Percentiles rank a stretch among this genome's conserved stretches.
Conservation (phyloP, 768 basidiomycete species). For the Pleurotus tuoliensis region DNA sequence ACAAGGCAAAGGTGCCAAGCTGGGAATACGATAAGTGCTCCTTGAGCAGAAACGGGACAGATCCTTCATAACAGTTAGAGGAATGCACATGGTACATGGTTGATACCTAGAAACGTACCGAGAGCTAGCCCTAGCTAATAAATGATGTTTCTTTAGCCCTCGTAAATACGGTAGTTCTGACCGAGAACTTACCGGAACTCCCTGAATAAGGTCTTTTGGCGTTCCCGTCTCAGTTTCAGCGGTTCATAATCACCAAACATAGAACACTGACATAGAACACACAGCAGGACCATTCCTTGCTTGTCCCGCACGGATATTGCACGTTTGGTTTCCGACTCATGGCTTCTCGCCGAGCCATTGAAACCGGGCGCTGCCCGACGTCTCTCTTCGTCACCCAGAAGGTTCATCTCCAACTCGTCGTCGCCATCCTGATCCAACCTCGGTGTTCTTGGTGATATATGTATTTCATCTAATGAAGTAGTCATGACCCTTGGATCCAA, state of each 20-base stretch:
- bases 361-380: constrained; percentile 40
- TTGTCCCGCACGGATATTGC: constrained; percentile 73
- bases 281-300: constrained; percentile 77
- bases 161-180: neutral
- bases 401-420: constrained; percentile 59
- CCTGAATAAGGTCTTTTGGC: constrained; percentile 70
- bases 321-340: constrained; percentile 34
- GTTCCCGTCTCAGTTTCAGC: constrained; percentile 10
- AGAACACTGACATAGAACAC: constrained; percentile 74
- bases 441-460: constrained; percentile 51
- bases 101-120: constrained; percentile 34
- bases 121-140: constrained; percentile 82
- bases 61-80: constrained; percentile 48
- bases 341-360: constrained; percentile 31
- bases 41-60: constrained; percentile 93
- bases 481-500: constrained; percentile 47
- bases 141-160: constrained; percentile 7
- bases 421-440: constrained; percentile 35
- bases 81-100: neutral
- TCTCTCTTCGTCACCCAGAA: constrained; percentile 57
- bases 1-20: constrained; percentile 88
- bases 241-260: constrained; percentile 1
- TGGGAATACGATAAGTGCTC: constrained; percentile 97
- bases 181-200: constrained; percentile 69
- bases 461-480: constrained; percentile 57